Conservation (phyloP, 78 protist species). For the Capsaspora owczarzaki region DNA sequence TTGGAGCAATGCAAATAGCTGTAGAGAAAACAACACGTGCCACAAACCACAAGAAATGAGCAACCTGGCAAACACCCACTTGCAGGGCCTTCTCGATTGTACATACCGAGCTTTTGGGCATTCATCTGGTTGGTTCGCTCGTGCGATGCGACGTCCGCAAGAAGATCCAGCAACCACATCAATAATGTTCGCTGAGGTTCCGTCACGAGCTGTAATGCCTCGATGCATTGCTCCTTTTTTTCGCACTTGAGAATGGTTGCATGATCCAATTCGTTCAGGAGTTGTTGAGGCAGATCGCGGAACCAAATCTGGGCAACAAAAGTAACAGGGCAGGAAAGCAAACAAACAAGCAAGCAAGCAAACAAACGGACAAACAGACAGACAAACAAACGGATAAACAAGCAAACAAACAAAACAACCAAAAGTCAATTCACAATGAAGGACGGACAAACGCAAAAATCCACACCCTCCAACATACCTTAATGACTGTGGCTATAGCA, state of each 20-base stretch:
- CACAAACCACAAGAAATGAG: not conserved
- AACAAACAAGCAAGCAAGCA: not conserved
- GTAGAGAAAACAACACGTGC: not conserved
- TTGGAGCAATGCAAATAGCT: not conserved
- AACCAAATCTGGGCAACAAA: not conserved
- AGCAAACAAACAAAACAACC: not conserved
- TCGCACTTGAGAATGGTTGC: not conserved
- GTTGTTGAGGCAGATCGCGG: not conserved
- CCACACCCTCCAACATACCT: not conserved
- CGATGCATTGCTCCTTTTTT: not conserved
- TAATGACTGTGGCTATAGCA: not conserved
- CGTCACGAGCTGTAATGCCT: not conserved
- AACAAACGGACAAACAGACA: not conserved
- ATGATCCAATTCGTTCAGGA: not conserved
- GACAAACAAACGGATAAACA: not conserved
- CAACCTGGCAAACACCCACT: not conserved
- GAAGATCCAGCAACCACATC: not conserved
- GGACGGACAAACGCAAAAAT: not conserved
- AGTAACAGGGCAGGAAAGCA: not conserved
- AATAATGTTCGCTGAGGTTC: not conserved
- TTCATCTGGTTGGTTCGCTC: not conserved
- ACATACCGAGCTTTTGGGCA: not conserved
- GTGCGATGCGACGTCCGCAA: not conserved
- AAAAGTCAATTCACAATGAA: not conserved
- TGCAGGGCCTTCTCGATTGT: not conserved